Conservation (phyloP, 495 filamentous ascomycete genomes). For the Evansstolkia leycettana region DNA sequence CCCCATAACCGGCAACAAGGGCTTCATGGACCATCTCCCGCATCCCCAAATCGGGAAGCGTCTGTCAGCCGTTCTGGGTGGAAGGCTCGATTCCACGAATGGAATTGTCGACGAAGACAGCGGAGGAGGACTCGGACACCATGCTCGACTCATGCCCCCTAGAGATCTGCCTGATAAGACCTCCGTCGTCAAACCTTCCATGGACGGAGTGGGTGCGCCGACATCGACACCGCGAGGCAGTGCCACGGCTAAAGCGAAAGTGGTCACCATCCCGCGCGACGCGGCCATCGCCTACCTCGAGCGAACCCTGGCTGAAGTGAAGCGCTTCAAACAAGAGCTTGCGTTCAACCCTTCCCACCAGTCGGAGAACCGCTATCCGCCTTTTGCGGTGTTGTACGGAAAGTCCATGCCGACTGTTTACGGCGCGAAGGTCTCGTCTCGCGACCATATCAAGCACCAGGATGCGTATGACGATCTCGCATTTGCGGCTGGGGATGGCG, state of each 20-base stretch:
- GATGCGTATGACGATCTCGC: conserved; percentile 82
- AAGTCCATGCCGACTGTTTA: conserved; percentile 79
- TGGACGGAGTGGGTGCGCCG: conserved; percentile 30
- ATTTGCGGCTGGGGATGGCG: conserved; percentile 82
- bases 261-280: conserved; percentile 34
- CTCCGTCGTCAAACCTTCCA: conserved; percentile 3
- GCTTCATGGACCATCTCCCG: conserved; percentile 35
- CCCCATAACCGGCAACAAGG: conserved; percentile 14
- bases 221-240: conserved; percentile 15
- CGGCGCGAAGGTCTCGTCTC: conserved; percentile 56
- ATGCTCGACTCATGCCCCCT: too few species aligned
- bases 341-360: conserved; percentile 46
- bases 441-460: conserved; percentile 55
- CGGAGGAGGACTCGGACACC: background rate
- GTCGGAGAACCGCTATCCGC: conserved; percentile 62
- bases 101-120: background rate
- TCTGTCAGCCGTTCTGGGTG: conserved; percentile 20
- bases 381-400: conserved; percentile 74
- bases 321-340: conserved; percentile 64
- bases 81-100: conserved; percentile 4
- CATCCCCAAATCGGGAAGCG: conserved; percentile 21
- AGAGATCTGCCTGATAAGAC: background rate
- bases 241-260: conserved; percentile 22
- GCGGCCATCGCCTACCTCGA: conserved; percentile 59
- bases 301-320: conserved; percentile 60